Conservation (phyloP, 495 filamentous ascomycete genomes). For the Penicillium canescens region DNA sequence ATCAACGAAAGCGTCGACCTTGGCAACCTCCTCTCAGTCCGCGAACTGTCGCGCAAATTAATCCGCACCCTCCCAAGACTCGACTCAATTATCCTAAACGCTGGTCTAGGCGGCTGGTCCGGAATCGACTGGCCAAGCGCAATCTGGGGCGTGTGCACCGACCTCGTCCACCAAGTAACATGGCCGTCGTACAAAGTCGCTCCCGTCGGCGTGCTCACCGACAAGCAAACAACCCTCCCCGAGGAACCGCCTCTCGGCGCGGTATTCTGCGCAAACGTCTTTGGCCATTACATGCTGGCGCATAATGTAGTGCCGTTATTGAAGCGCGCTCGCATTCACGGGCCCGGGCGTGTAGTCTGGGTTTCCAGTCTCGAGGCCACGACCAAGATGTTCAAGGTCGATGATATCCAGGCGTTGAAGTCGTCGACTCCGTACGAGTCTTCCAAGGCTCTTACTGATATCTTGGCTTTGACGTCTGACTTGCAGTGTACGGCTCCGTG, state of each 20-base stretch:
- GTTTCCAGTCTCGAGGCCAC: slow-evolving; percentile 75
- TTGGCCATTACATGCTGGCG: slow-evolving; percentile 90
- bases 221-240: slow-evolving; percentile 24
- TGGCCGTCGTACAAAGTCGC: slow-evolving; percentile 77
- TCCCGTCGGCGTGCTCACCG: slow-evolving; percentile 54
- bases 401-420: slow-evolving; percentile 76
- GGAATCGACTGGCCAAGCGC: slow-evolving; percentile 73
- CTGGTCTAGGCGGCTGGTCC: slow-evolving; percentile 82
- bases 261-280: slow-evolving; percentile 88
- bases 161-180: slow-evolving; percentile 67
- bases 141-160: slow-evolving; percentile 60
- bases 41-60: slow-evolving; percentile 50
- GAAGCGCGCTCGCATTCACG: slow-evolving; percentile 43
- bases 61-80: slow-evolving; percentile 60
- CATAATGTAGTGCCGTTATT: slow-evolving; percentile 78
- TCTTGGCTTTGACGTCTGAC: slow-evolving; percentile 73
- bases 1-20: slow-evolving; percentile 57
- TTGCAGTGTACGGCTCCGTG: slow-evolving; percentile 63
- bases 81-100: slow-evolving; percentile 82
- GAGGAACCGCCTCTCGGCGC: slow-evolving; percentile 65
- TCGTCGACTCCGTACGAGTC: slow-evolving; percentile 71
- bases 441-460: slow-evolving; percentile 81
- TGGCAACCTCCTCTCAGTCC: slow-evolving; percentile 53
- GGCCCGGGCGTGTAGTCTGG: slow-evolving; percentile 76
- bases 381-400: slow-evolving; percentile 51